These are phyloP conservation scores for Aspergillus oerlinghausenensis DNA, from an alignment of 2,329 filamentous ascomycete species.

Conservation along the genomic window DNA sequence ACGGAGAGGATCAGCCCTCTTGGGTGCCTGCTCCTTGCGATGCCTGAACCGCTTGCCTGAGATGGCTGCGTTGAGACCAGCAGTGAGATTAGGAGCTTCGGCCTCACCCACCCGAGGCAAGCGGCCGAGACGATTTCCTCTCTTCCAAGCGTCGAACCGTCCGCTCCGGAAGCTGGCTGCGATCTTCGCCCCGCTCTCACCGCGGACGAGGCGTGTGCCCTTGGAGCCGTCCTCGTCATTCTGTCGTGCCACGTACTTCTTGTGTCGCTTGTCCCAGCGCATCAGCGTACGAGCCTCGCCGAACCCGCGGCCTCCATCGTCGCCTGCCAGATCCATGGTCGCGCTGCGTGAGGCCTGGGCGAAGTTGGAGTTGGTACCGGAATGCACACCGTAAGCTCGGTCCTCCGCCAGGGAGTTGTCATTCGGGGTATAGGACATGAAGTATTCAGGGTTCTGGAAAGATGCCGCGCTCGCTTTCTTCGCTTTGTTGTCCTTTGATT, in stretches of 20 bases:
- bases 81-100: conserved; percentile 50
- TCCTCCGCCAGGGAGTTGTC: conserved; percentile 79
- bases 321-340: conserved; percentile 88
- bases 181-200: conserved; percentile 94
- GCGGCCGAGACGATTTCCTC: conserved; percentile 72
- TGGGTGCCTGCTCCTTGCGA: conserved; percentile 81
- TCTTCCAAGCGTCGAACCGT: conserved; percentile 88
- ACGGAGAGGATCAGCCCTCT: conserved; percentile 85
- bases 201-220: conserved; percentile 70
- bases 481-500: conserved; percentile 45
- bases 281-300: conserved; percentile 70
- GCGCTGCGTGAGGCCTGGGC: conserved; percentile 79
- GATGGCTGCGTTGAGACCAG: conserved; percentile 30
- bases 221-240: conserved; percentile 94
- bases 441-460: conserved; percentile 82
- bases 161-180: conserved; percentile 89
- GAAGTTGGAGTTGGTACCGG: conserved; percentile 72
- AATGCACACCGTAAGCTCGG: conserved; percentile 87
- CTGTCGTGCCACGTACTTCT: conserved; percentile 85
- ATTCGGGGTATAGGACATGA: conserved; percentile 92
- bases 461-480: conserved; percentile 52
- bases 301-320: conserved; percentile 74
- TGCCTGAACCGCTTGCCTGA: conserved; percentile 69
- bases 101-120: conserved; percentile 78
- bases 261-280: conserved; percentile 96